Percentiles rank a stretch among this genome's conserved stretches.
These are phyloP conservation scores for Artemisia tridentata DNA, from an alignment of 129 eudicot genomes.

Conservation along the genomic window DNA sequence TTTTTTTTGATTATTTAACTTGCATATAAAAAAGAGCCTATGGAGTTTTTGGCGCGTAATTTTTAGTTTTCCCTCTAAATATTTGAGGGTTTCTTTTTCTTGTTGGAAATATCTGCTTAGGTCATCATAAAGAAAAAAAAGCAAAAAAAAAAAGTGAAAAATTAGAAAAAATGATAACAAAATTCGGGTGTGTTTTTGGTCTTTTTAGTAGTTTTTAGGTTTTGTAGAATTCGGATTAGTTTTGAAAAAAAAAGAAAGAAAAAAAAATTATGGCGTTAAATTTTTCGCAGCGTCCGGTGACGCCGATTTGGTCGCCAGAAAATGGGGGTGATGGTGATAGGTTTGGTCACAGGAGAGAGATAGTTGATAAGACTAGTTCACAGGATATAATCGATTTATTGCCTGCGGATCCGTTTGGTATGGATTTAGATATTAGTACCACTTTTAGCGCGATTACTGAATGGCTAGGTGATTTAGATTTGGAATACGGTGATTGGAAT, in stretches of 20 bases:
- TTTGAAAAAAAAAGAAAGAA: not conserved
- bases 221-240: slow-evolving; percentile 21
- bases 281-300: slow-evolving; percentile 58
- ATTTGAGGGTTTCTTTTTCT: slow-evolving; percentile 63
- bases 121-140: not conserved
- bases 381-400: slow-evolving; percentile 62
- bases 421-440: slow-evolving; percentile 67
- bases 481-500: slow-evolving; percentile 49
- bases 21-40: slow-evolving; percentile 34
- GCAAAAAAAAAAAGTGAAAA: slow-evolving; percentile 3
- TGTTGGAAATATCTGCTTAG: not conserved
- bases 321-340: slow-evolving; percentile 45
- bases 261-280: slow-evolving; percentile 76
- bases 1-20: slow-evolving; percentile 13
- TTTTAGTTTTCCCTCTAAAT: slow-evolving; percentile 54
- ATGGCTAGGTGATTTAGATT: slow-evolving; percentile 64
- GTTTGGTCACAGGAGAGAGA: no score
- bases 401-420: slow-evolving; percentile 89
- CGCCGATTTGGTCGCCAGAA: slow-evolving; percentile 54
- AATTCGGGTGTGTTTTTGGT: slow-evolving; percentile 4
- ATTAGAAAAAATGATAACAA: not conserved
- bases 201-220: slow-evolving; percentile 7
- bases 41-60: slow-evolving; percentile 66
- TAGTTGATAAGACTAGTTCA: slow-evolving; percentile 34
- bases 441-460: slow-evolving; percentile 67